Evolutionary conservation across 768 basidiomycete genomes (phyloP), one percentile per base, ranked within the genome.

Genomic region (Panaeolus papilionaceus): DNA sequence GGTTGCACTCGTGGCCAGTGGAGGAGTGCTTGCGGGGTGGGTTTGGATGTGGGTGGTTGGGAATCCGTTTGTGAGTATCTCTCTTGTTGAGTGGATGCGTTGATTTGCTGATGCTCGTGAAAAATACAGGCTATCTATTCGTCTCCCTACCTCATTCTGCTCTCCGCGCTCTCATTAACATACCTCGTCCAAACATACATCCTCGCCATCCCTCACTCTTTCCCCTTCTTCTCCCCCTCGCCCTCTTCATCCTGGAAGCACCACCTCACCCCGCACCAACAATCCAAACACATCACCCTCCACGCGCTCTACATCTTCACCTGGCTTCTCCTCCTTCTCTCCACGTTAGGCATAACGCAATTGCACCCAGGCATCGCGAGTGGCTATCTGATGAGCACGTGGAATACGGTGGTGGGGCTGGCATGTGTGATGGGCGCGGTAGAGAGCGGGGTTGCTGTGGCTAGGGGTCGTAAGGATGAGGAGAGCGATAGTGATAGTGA

Each of bases 21-120:
- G 83, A 3, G 83, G 76, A 7, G 70, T 85, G 2, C 86, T 91
- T 69, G 79, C 75, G 2, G 79, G 81, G 2, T 77, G 92, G 7
- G 79, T 87, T 2, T 73, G 80, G 58, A 81, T 80, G 4, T 89
- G 85, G 69, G 71, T 86, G 20, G 78, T 82, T 4, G 4, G 90
- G 47, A 92, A 92, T 74, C 87, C 88, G 38, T 88, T 86, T 69
- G 91, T 92, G 72, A 72, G 89, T 78, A n/a, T 23, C 1, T 23
- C n/a, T n/a, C n/a, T n/a, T n/a, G n/a, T n/a, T n/a, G 23, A 23
- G 28, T n/a, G n/a, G n/a, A 51, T 64, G 39, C 33, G 9, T 1
- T 54, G 18, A 12, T 4, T 33, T 45, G 26, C 42, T 40, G 38
- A 44, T n/a, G 10, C 10, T 42, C 16, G 7, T 4, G 42, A 14